These are phyloP conservation scores for Parietichytrium sp. DNA, from an alignment of 108 stramenopile species.

Conservation along the genomic window DNA sequence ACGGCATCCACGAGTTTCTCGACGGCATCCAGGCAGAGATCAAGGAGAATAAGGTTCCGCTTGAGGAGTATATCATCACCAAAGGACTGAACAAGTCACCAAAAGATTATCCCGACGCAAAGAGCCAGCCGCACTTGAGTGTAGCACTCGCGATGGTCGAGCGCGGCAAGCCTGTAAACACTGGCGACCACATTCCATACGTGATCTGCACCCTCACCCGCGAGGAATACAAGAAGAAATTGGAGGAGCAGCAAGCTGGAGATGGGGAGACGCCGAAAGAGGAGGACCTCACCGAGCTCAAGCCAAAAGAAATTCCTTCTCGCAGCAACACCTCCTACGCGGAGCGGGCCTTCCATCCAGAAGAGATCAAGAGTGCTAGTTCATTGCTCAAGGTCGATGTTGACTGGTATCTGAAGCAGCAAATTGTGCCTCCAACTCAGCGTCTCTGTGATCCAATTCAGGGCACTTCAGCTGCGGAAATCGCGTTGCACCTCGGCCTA, in stretches of 20 bases:
- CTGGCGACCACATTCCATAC: slow-evolving; percentile 98
- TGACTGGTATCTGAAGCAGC: slow-evolving; percentile 95
- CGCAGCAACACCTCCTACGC: background rate
- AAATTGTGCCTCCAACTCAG: slow-evolving; percentile 91
- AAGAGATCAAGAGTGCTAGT: background rate
- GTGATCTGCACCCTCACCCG: slow-evolving; percentile 67
- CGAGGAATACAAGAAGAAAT: background rate
- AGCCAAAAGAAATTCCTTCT: background rate
- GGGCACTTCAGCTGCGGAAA: slow-evolving; percentile 63
- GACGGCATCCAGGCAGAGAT: slow-evolving; percentile 80
- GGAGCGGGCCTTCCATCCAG: slow-evolving; percentile 45
- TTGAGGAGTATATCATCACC: slow-evolving; percentile 93
- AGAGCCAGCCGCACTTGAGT: slow-evolving; percentile 87
- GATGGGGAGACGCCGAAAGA: background rate
- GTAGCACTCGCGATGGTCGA: slow-evolving; percentile 93
- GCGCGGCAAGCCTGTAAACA: slow-evolving; percentile 83
- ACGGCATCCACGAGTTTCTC: slow-evolving; percentile 82
- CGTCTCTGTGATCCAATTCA: slow-evolving; percentile 98
- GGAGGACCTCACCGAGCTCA: background rate
- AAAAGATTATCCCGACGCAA: slow-evolving; percentile 95
- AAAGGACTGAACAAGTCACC: slow-evolving; percentile 98
- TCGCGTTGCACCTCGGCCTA: slow-evolving; percentile 63
- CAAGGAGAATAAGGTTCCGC: slow-evolving; percentile 74
- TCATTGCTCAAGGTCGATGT: slow-evolving; percentile 70
- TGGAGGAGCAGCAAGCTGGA: background rate